These are phyloP conservation scores for Crucihimalaya himalaica DNA, from an alignment of 345 rosid genomes.

Conservation along the genomic window DNA sequence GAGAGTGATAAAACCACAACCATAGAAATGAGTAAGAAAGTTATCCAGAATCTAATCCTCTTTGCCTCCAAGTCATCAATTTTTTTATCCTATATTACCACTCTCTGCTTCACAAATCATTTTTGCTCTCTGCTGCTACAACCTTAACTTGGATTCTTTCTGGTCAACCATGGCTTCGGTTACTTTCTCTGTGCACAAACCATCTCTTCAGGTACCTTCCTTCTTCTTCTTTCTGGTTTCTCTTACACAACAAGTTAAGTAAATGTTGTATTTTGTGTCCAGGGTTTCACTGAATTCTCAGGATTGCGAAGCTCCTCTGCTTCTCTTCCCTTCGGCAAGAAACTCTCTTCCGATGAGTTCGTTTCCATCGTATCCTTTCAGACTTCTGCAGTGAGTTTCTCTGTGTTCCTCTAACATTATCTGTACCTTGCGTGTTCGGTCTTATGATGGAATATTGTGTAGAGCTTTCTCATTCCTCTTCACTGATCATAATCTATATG, in stretches of 20 bases:
- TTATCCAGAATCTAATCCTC: slow-evolving; percentile 88
- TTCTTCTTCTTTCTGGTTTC: neutral
- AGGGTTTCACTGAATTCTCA: slow-evolving; percentile 75
- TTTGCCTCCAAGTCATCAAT: slow-evolving; percentile 38
- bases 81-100: slow-evolving; percentile 24
- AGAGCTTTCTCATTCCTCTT: too few species aligned
- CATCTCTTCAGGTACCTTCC: slow-evolving; percentile 65
- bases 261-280: slow-evolving; percentile 33
- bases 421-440: neutral
- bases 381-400: slow-evolving; percentile 74
- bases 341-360: slow-evolving; percentile 67
- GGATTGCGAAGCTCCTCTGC: slow-evolving; percentile 66
- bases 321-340: slow-evolving; percentile 62
- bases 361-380: slow-evolving; percentile 63
- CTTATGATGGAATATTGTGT: neutral
- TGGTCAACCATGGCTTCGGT: slow-evolving; percentile 70
- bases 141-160: slow-evolving; percentile 16
- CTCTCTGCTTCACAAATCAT: slow-evolving; percentile 11
- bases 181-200: slow-evolving; percentile 80
- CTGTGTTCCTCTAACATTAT: neutral
- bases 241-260: neutral
- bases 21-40: slow-evolving; percentile 42
- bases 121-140: slow-evolving; percentile 27
- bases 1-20: slow-evolving; percentile 28
- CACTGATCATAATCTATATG: slow-evolving; percentile 4